These are phyloP conservation scores for Pichia sp. DNA, from an alignment of 1,139 yeast genomes.

Conservation along the genomic window DNA sequence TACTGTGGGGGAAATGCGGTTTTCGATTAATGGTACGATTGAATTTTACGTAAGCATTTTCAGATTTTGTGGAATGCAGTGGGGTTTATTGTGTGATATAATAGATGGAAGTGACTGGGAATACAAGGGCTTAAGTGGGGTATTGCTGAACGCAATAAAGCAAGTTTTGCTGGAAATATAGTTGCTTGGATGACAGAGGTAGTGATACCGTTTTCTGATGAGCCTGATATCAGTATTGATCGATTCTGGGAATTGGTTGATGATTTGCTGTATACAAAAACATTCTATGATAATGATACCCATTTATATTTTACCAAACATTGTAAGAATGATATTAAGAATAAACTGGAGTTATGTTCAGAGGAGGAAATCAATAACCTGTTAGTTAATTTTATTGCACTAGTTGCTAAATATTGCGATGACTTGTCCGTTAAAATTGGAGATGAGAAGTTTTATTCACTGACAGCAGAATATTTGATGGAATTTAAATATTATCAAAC, in stretches of 20 bases:
- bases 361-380: slow-evolving; percentile 28
- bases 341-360: slow-evolving; percentile 1
- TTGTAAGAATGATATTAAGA: not conserved
- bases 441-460: slow-evolving; percentile 23
- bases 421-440: slow-evolving; percentile 15
- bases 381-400: slow-evolving; percentile 27
- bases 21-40: not conserved
- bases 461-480: slow-evolving; percentile 27
- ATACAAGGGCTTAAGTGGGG: no score
- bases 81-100: not conserved
- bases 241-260: slow-evolving; percentile 28
- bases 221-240: slow-evolving; percentile 18
- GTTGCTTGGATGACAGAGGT: not conserved
- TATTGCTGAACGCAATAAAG: not conserved
- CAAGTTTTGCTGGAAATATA: not conserved
- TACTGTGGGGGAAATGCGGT: not conserved
- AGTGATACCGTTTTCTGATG: slow-evolving; percentile 6
- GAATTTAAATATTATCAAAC: slow-evolving; percentile 32
- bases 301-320: slow-evolving; percentile 19
- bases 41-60: not conserved
- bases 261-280: slow-evolving; percentile 25
- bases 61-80: not conserved
- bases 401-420: slow-evolving; percentile 26
- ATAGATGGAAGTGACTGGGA: not conserved
- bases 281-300: slow-evolving; percentile 20